Evolutionary conservation across 257 asterid genomes (phyloP), one percentile per base, ranked within the genome.

Genomic region (Solanum rostratum): DNA sequence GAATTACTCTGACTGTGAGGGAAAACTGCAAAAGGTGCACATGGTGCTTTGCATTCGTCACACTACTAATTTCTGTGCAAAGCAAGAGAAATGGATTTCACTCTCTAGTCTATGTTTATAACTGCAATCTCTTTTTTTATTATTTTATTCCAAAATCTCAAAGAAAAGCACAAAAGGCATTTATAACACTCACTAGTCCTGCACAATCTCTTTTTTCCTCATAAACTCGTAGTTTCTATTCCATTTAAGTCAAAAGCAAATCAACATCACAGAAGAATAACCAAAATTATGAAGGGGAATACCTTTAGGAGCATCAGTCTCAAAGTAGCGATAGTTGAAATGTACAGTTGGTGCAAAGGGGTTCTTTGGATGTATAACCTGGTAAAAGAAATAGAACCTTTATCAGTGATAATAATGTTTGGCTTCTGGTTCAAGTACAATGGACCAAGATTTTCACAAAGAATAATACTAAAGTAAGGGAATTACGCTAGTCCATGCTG

Each of bases 261-360:
- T 73, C 57, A 45, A 39, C 81, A 73, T 22, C 57, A 45, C 20
- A 3, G 57, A 45, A 45, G 20, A 22, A 73, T 14, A 22, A 73
- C 59, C 39, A 73, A 10, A 73, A 73, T 45, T 73, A 45, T 22
- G 57, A 73, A 73, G 39, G 12, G 81, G 13, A 73, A 70, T 90
- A 96, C 99, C 99, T 92, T 93, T 88, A 6, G 98, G 96, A 71
- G 99, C 94, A 90, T 96, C 98, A 11, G 98, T 96, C 93, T 96
- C 98, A 86, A 96, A 96, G 89, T 96, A 96, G 29, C 99, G 95
- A 87, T 96, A 96, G 86, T 96, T 96, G 81, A 96, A 95, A 90
- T 96, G 99, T 92, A 96, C 84, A n/a, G 99, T 96, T 37, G 99
- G 99, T 65, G 99, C 99, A 92, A 95, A 96, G 41, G 99, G 99